phyloP scores from a whole-genome alignment of 306 rosid genomes.

The Castanopsis chinensis region DNA sequence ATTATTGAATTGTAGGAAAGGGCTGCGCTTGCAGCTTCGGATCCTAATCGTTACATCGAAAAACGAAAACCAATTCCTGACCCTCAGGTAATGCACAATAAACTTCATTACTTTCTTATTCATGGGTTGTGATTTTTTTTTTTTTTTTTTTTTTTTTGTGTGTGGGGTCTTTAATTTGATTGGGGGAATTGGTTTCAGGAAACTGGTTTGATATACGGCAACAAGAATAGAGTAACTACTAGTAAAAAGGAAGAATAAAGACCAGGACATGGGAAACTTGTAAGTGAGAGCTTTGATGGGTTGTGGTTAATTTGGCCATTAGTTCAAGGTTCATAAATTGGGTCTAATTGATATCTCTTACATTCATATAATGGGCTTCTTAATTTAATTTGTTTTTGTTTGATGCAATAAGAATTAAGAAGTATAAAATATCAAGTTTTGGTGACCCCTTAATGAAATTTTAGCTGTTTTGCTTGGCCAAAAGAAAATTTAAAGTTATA shows the following conservation, averaged over 20 bases:
- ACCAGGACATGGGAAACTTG: neutral
- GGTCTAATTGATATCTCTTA: neutral
- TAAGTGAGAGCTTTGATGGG: constrained; percentile 8
- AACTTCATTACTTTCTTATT: neutral
- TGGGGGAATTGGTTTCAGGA: constrained; percentile 33
- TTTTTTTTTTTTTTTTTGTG: neutral
- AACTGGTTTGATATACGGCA: constrained; percentile 78
- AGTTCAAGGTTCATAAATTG: neutral
- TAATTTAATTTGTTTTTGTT: neutral
- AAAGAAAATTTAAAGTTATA: neutral
- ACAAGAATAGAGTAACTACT: constrained; percentile 39
- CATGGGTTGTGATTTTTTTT: neutral
- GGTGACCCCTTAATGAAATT: no score
- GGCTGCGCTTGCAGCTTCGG: constrained; percentile 67
- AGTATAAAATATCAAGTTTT: neutral
- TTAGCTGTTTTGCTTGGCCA: neutral
- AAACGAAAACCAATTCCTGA: constrained; percentile 84
- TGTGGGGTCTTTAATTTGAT: neutral
- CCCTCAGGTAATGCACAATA: constrained; percentile 54
- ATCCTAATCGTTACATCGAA: constrained; percentile 68
- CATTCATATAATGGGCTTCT: neutral
- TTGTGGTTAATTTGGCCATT: neutral
- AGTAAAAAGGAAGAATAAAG: constrained; percentile 33
- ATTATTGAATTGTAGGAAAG: constrained; percentile 37
- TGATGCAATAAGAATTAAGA: neutral